Conservation (phyloP, 352 stramenopile species). For the Pythium apleroticum region DNA sequence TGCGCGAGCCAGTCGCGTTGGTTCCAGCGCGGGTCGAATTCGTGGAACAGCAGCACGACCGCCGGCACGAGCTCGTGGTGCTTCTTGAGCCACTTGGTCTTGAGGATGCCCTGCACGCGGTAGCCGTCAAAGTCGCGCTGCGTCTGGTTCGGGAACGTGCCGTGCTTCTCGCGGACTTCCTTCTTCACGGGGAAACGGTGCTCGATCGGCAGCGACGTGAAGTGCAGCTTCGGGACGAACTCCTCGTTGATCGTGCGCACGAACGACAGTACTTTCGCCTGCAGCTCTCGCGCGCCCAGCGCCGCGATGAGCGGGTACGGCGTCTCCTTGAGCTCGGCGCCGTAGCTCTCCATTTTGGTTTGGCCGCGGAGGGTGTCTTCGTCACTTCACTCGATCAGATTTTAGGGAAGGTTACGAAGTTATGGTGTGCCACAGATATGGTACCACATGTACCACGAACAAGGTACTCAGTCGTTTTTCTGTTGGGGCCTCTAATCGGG, state of each 20-base stretch:
- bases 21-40: constrained; percentile 80
- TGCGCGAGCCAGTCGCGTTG: constrained; percentile 67
- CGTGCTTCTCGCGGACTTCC: constrained; percentile 82
- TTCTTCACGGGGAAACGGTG: constrained; percentile 85
- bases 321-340: constrained; percentile 82
- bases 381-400: neutral
- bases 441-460: neutral
- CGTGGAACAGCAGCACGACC: constrained; percentile 80
- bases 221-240: constrained; percentile 79
- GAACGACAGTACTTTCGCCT: constrained; percentile 66
- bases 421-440: neutral
- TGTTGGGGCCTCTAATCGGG: constrained; percentile 16
- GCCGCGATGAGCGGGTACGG: constrained; percentile 83
- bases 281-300: constrained; percentile 72
- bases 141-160: constrained; percentile 80
- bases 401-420: neutral
- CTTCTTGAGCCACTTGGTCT: constrained; percentile 85
- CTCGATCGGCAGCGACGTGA: constrained; percentile 62
- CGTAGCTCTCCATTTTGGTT: constrained; percentile 79
- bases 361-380: neutral
- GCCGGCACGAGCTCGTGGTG: constrained; percentile 80
- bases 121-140: constrained; percentile 84
- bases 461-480: constrained; percentile 10
- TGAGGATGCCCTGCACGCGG: constrained; percentile 67
- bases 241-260: constrained; percentile 79